Base-by-base conservation (phyloP, 225 moss, liverwort and hornwort genomes). In the Takakia lepidozioides region DNA sequence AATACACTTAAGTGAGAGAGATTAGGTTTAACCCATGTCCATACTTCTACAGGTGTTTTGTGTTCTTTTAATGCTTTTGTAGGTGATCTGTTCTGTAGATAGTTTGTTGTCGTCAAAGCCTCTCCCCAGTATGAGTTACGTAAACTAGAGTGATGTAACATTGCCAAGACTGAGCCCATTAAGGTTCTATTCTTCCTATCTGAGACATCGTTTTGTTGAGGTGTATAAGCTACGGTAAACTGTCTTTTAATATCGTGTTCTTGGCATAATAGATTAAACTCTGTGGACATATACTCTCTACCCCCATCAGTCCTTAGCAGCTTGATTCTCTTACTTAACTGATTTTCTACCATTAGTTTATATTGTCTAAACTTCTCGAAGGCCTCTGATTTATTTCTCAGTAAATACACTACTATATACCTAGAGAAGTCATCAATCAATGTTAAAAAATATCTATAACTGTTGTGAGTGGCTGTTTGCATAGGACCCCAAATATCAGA, bases 161-260 rank as follows among this genome's bases (percentile, higher is more conserved):
- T 40, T 19, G 41, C 28, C 14, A 10, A 25, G 5, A 27, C 19
- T 10, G 19, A 24, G 1, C 41, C 41, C 6, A 51, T 2, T 1
- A 61, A 21, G 0, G 61, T 61, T 29, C 28, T 52, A 23, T 61
- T 61, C 2, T 53, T 32, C 5, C 44, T 2, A 11, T 45, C 37
- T 25, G 6, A 18, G 14, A 58, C 35, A 2, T 17, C 57, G 35
- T 58, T 58, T 38, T 58, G 57, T 5, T 58, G 30, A 14, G 32
- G 46, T 16, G 47, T 47, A 19, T 53, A 32, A 11, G 36, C 4
- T 22, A 8, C 5, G 20, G 15, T 53, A 16, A 32, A 37, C 18
- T 53, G 29, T 2, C 24, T 18, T 1, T 35, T n/a, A 38, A 32
- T 53, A 2, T 32, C 34, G 22, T 38, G 17, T 17, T 16, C 15